These are phyloP conservation scores for Drechslerella dactyloides DNA, from an alignment of 2,329 filamentous ascomycete genomes.

Conservation along the genomic window DNA sequence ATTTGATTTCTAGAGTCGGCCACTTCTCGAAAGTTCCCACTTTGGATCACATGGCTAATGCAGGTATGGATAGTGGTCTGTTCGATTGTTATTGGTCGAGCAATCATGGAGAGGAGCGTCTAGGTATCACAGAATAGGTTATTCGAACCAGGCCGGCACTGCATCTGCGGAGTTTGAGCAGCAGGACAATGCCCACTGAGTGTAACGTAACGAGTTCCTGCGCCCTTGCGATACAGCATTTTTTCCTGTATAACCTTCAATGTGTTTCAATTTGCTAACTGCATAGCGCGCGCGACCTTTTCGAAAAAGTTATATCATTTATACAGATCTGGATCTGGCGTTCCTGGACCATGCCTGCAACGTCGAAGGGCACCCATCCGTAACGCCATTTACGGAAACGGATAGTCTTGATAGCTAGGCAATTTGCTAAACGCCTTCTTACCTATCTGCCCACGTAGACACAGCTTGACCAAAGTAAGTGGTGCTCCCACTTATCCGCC, in stretches of 20 bases:
- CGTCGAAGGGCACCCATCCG: not conserved
- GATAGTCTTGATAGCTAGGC: not conserved
- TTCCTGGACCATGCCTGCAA: not conserved
- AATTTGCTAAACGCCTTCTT: not conserved
- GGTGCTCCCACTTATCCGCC: constrained; percentile 4
- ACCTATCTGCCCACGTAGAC: not conserved
- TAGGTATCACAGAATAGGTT: constrained; percentile 18
- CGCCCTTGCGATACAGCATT: not conserved
- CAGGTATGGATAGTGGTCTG: constrained; percentile 10
- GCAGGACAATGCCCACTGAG: constrained; percentile 12
- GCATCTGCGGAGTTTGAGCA: constrained; percentile 31
- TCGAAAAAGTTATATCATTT: not conserved
- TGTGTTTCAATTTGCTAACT: not conserved
- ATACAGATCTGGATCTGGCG: not conserved
- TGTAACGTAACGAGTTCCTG: not conserved
- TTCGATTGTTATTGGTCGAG: constrained; percentile 31
- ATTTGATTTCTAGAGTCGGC: constrained; percentile 1
- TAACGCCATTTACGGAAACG: constrained; percentile 2
- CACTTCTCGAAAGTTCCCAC: constrained; percentile 32
- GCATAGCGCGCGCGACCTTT: not conserved
- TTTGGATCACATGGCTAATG: constrained; percentile 16
- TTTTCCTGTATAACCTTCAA: not conserved
- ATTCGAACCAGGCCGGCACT: constrained; percentile 28
- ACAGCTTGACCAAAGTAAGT: not conserved
- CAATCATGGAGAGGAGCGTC: constrained; percentile 1